phyloP scores from a whole-genome alignment of 192 early-diverging fungal genomes.

The Gryganskiella cystojenkinii region DNA sequence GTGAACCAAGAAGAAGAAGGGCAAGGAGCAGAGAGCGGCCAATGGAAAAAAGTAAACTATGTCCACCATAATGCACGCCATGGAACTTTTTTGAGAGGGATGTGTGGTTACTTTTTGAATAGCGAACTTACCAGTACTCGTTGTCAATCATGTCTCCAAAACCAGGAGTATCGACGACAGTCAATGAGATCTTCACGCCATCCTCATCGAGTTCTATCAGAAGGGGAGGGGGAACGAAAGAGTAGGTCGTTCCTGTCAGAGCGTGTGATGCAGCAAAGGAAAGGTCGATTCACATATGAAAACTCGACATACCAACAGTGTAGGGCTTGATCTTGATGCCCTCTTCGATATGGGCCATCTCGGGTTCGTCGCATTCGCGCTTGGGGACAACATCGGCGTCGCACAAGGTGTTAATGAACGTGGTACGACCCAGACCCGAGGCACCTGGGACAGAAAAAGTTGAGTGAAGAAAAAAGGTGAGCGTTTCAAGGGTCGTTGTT shows the following conservation, averaged over 20 bases:
- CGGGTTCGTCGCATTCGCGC: slow-evolving; percentile 71
- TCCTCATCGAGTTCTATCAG: slow-evolving; percentile 94
- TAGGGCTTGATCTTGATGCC: slow-evolving; percentile 90
- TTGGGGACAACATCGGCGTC: slow-evolving; percentile 79
- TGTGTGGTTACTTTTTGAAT: not conserved
- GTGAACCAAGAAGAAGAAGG: not conserved
- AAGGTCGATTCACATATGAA: not conserved
- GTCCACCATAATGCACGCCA: not conserved
- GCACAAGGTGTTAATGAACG: slow-evolving; percentile 99
- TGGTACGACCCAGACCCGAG: slow-evolving; percentile 96
- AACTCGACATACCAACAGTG: slow-evolving; percentile 71
- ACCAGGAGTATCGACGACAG: slow-evolving; percentile 99
- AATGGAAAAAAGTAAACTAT: not conserved
- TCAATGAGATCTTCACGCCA: slow-evolving; percentile 95
- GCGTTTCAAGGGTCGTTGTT: not conserved
- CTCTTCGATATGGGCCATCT: slow-evolving; percentile 82
- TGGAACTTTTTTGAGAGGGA: not conserved
- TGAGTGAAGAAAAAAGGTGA: not conserved
- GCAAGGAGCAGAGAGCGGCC: not conserved
- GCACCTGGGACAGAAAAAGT: slow-evolving; percentile 70
- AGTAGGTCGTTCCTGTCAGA: too few relatives aligned
- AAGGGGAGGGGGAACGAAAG: not conserved
- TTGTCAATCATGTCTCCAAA: slow-evolving; percentile 98
- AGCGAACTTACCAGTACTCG: slow-evolving; percentile 78
- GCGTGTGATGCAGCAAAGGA: not conserved